Evolutionary conservation across 2,329 filamentous ascomycete species (phyloP), one percentile per base, ranked within the genome.

Genomic region (Ascochyta viciae-villosae): DNA sequence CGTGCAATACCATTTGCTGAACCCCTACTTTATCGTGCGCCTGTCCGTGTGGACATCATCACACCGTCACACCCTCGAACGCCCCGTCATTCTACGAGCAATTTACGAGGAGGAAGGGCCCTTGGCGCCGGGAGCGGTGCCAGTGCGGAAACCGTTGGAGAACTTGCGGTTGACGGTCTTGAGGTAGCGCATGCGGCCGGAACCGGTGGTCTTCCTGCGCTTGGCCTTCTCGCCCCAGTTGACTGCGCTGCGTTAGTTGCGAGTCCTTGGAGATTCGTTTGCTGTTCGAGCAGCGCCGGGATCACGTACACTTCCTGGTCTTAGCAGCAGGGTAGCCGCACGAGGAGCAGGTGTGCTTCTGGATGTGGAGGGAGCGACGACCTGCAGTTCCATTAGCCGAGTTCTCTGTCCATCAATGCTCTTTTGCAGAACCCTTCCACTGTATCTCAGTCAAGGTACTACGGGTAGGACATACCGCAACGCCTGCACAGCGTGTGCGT

Each of bases 211-310:
- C 93, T 97, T 98, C 90, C 95, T 96, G 82, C 95, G 87, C 92
- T 98, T 98, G 76, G 93, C 94, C 91, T 99, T 99, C 88, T 98
- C 94, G 82, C 91, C 88, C 95, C 95, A 99, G 91, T 99, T 97
- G 89, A 89, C 94, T 98, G 78, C 74, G 44, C 41, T 50, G 48
- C 64, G 67, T 75, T 62, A 74, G 68, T 65, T 56, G 47, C 52
- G 43, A 54, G 42, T 60, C 33, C 16, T 33, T 37, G 8, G 38
- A 52, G 9, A 45, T 12, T 50, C 42, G 34, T 31, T 50, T 31
- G 29, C 39, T 55, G 50, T 16, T 48, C 43, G 34, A 38, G 37
- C 27, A 54, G 45, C 37, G 8, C 50, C 43, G 39, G 49, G 61
- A 38, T 49, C 61, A 91, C 94, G 80, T 96, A 98, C 94, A 99